These are phyloP conservation scores for Rhynchosporium secalis DNA, from an alignment of 2,329 filamentous ascomycete genomes.

Conservation along the genomic window DNA sequence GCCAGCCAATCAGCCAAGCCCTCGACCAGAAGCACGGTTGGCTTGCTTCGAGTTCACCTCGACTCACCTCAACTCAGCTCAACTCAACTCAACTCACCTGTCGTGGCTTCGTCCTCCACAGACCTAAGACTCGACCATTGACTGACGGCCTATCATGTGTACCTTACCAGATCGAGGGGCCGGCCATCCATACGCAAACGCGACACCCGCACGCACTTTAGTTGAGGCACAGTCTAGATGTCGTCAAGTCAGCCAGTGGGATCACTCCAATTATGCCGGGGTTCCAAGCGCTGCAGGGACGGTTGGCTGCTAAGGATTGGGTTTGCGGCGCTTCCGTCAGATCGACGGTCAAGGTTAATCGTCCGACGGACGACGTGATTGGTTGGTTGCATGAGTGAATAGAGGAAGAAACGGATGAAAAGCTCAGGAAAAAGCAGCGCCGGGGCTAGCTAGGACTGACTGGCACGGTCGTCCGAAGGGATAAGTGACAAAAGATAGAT, in stretches of 20 bases:
- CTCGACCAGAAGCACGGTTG: background rate
- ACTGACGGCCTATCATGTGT: background rate
- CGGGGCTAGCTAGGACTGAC: no score
- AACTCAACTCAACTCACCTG: no score
- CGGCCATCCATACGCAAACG: background rate
- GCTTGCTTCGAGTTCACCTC: background rate
- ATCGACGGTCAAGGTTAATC: background rate
- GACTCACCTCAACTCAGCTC: background rate
- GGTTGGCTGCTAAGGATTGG: slow-evolving; percentile 4
- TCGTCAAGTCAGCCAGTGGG: background rate
- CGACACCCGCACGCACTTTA: background rate
- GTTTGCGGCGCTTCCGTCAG: background rate
- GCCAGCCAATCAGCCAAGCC: background rate
- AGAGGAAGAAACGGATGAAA: background rate
- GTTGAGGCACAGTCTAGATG: background rate
- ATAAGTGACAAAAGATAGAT: no score
- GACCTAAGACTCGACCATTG: no score
- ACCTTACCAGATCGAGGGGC: background rate
- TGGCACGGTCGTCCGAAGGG: no score
- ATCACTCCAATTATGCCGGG: background rate
- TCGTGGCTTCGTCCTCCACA: no score
- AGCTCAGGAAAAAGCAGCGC: background rate
- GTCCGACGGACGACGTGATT: background rate
- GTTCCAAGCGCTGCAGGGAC: background rate
- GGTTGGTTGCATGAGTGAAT: background rate